Base-by-base conservation (phyloP, 1,139 yeast species). In the Protomyces inouyei region DNA sequence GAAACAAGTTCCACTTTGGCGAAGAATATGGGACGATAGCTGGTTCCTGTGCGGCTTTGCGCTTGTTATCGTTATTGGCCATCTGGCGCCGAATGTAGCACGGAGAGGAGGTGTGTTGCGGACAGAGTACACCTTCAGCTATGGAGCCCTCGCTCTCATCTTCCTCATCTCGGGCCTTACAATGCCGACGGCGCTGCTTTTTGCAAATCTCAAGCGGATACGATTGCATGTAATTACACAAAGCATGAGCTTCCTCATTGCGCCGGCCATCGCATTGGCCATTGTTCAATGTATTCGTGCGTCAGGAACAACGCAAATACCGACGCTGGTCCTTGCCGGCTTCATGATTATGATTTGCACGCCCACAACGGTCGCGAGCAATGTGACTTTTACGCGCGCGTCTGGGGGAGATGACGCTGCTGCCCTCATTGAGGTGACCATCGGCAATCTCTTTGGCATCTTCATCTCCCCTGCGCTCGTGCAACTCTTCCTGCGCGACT, bases 321-420 rank as follows among this genome's bases (percentile, higher is more conserved):
- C 86, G 70, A 80, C 82, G 37, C 88, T 93, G 88, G 79, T 89
- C 69, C 77, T 90, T 54, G 88, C 83, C 65, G 97, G 97, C 0
- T 76, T 90, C 69, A 82, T 91, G 45, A 87, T 89, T 55, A 87
- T 95, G 1, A 88, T 88, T 56, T 83, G 93, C 3, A 88, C 95
- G 74, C 97, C 97, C 48, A 91, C 97, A 14, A 90, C 97, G 0
- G 95, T 90, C 21, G 85, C 93, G 0, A 90, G 92, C 3, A 90
- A 90, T 73, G 96, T 90, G 57, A 92, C 90, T 35, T 89, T 90
- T 96, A 90, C 97, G n/a, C 82, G 82, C 64, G 81, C 80, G 65
- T 92, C 95, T 0, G 85, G 86, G 70, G 96, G 96, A 5, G 88
- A 89, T 73, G 92, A 85, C 68, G 77, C 88, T 32, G 77, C 90